phyloP scores from a whole-genome alignment of 768 basidiomycete species.

The Lentinula raphanica region DNA sequence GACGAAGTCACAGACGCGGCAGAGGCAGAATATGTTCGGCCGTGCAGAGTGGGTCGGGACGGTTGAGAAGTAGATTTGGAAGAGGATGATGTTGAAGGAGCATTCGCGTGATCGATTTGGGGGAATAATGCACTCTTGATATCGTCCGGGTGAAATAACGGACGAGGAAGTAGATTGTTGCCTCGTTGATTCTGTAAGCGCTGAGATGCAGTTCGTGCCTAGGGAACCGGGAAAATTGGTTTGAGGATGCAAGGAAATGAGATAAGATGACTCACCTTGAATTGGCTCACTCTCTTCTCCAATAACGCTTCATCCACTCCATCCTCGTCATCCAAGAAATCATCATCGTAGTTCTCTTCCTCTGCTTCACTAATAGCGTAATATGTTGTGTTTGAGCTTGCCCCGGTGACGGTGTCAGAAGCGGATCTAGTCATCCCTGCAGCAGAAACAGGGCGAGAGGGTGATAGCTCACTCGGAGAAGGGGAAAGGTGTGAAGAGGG shows the following conservation, averaged over 20 bases:
- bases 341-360: conserved; percentile 45
- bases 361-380: conserved; percentile 32
- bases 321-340: background rate
- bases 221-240: background rate
- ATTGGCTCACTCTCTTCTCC: background rate
- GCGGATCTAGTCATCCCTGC: conserved; percentile 31
- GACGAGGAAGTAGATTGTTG: conserved; percentile 29
- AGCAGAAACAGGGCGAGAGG: conserved; percentile 16
- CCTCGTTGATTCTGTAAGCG: background rate
- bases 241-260: background rate
- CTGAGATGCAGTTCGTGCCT: background rate
- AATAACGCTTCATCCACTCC: background rate
- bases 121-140: conserved; percentile 43
- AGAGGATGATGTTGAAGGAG: background rate
- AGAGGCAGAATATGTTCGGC: background rate
- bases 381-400: background rate
- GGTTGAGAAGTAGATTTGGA: background rate
- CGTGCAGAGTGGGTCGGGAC: background rate
- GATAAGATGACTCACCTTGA: background rate
- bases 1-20: background rate
- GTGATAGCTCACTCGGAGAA: background rate
- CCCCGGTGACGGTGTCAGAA: background rate
- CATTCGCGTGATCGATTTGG: background rate
- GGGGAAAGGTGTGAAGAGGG: background rate
- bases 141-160: conserved; percentile 61